Evolutionary conservation across 164 flowering plant genomes (phyloP).

Genomic region (Liquidambar formosana): DNA sequence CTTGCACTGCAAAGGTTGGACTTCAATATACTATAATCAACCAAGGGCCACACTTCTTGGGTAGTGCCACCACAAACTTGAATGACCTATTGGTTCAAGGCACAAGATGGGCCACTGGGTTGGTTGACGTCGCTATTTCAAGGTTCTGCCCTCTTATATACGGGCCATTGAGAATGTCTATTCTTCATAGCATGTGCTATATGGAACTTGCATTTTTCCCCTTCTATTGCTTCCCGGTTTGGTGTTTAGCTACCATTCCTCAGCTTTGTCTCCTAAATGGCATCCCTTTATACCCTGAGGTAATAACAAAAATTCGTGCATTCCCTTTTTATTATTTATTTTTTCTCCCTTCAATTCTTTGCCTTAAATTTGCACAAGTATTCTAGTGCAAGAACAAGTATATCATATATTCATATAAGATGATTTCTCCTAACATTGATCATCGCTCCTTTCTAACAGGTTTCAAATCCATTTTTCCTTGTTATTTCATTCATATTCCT

Average conservation of each 20-base stretch:
- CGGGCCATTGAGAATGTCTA: conserved; percentile 31
- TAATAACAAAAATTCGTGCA: background rate
- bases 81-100: conserved; percentile 34
- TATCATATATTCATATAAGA: too few species aligned
- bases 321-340: too few species aligned
- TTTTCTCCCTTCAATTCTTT: too few species aligned
- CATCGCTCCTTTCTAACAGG: conserved; percentile 17
- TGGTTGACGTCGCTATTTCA: conserved; percentile 35
- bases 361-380: too few species aligned
- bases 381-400: too few species aligned
- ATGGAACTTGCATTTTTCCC: conserved; percentile 23
- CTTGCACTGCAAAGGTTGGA: conserved; percentile 51
- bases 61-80: conserved; percentile 29
- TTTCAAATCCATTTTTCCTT: conserved; percentile 26
- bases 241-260: conserved; percentile 38
- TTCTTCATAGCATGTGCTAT: conserved; percentile 36
- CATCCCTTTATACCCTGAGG: conserved; percentile 43
- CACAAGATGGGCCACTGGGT: conserved; percentile 43
- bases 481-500: conserved; percentile 26
- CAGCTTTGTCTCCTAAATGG: conserved; percentile 44
- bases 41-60: conserved; percentile 46
- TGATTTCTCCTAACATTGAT: background rate
- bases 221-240: conserved; percentile 28
- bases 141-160: conserved; percentile 38
- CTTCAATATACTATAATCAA: conserved; percentile 35